These are phyloP conservation scores for Pyrenochaeta sp. DNA, from an alignment of 2,329 filamentous ascomycete genomes.

Conservation along the genomic window DNA sequence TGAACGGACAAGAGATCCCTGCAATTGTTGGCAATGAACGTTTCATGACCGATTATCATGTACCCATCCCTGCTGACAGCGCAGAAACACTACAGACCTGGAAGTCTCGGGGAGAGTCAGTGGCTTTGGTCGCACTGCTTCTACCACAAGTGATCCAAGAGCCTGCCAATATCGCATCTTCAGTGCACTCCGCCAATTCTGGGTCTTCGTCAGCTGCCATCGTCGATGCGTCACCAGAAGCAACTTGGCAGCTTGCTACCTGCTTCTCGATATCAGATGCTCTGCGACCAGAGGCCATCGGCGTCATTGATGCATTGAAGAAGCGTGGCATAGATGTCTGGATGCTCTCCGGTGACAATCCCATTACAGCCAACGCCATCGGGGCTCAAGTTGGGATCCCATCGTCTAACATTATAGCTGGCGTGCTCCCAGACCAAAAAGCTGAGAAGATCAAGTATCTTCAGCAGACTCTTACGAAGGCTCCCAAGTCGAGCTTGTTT, in stretches of 20 bases:
- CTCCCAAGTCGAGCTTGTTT: slow-evolving; percentile 24
- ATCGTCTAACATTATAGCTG: slow-evolving; percentile 78
- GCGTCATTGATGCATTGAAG: slow-evolving; percentile 71
- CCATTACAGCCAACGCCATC: slow-evolving; percentile 82
- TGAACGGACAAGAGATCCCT: slow-evolving; percentile 34
- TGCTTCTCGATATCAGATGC: slow-evolving; percentile 82
- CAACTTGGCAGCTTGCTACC: slow-evolving; percentile 62
- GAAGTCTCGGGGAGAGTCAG: slow-evolving; percentile 53
- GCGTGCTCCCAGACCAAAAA: slow-evolving; percentile 86
- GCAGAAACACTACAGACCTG: slow-evolving; percentile 43
- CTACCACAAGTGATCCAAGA: slow-evolving; percentile 1
- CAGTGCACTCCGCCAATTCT: neutral
- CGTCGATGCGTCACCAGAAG: neutral
- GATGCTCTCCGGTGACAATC: slow-evolving; percentile 94
- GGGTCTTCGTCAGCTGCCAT: slow-evolving; percentile 1
- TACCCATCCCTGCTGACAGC: slow-evolving; percentile 35
- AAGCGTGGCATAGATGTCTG: slow-evolving; percentile 76
- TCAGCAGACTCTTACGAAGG: slow-evolving; percentile 45
- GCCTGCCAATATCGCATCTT: neutral
- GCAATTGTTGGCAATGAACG: slow-evolving; percentile 77
- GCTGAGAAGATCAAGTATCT: slow-evolving; percentile 70
- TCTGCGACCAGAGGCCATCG: slow-evolving; percentile 74
- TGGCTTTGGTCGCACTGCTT: slow-evolving; percentile 50
- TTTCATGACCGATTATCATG: slow-evolving; percentile 62
- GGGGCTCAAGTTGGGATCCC: slow-evolving; percentile 79